Base-by-base conservation (phyloP, 805 yeast genomes). In the Schwanniomyces polymorphus region DNA sequence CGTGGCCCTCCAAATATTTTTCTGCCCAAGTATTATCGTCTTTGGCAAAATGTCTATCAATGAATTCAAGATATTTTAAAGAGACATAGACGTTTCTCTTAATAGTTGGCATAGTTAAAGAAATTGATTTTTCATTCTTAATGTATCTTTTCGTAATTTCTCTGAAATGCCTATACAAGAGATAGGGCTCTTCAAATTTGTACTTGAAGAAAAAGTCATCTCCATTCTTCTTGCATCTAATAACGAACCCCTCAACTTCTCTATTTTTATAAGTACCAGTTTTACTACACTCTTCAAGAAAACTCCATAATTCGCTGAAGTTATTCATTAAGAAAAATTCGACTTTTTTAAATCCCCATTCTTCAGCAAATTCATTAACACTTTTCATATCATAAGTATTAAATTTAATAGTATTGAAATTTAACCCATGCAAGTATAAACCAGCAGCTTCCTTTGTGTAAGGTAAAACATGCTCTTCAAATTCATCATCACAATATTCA, bases 151-250 rank as follows among this genome's bases (percentile, higher is more conserved):
- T 84, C 0, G 97, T 90, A 1, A 83, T 87, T 58, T 94, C 98
- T 54, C 99, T 78, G 80, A 95, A 82, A 56, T 87, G 88, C 48
- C 99, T 77, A 64, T 91, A 94, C 78, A 94, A 78, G 39, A 91
- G 68, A 61, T 94, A 94, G 0, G 99, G 99, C 67, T 94, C 96
- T 55, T 91, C 96, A 64, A 94, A 94, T 65, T 94, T 94, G 71
- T 74, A 94, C 67, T 94, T 94, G 80, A 91, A 94, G 65, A 92
- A 88, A 58, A 79, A 90, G 52, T 84, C 88, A 8, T 42, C 38
- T 14, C 41, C 50, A 14, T 49, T 52, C 7, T 55, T 47, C 40
- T 76, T 74, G 56, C 91, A 81, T 46, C 99, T 76, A 4, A 94
- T 75, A 1, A 94, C 99, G 70, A 92, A 94, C 0, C 99, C 99